Percentiles rank a stretch among this genome's conserved stretches.
phyloP scores from a whole-genome alignment of 78 protist species.

The Parvularia atlantis region DNA sequence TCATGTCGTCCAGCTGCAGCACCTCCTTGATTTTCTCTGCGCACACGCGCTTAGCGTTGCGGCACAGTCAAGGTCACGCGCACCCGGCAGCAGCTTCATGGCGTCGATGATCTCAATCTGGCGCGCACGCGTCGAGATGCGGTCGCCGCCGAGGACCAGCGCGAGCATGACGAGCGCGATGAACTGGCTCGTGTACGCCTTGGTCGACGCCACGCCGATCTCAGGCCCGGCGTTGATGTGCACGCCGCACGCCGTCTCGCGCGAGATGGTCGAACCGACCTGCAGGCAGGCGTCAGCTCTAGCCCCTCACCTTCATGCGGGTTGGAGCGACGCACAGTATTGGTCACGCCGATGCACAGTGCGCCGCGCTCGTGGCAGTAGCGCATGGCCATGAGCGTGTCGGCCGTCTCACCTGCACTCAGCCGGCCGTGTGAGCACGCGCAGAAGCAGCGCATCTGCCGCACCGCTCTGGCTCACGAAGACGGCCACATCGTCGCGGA shows the following conservation, averaged over 20 bases:
- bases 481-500: slow-evolving; percentile 25
- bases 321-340: slow-evolving; percentile 89
- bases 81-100: slow-evolving; percentile 1
- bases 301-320: too few relatives aligned
- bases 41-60: too few relatives aligned
- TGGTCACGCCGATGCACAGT: slow-evolving; percentile 50
- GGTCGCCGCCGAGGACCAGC: slow-evolving; percentile 32
- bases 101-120: slow-evolving; percentile 17
- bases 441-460: too few relatives aligned
- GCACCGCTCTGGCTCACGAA: slow-evolving; percentile 41
- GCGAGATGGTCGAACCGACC: slow-evolving; percentile 77
- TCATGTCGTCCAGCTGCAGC: slow-evolving; percentile 10
- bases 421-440: too few relatives aligned
- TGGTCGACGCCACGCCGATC: slow-evolving; percentile 96
- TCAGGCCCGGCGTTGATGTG: slow-evolving; percentile 92
- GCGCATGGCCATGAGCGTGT: slow-evolving; percentile 56
- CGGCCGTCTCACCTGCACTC: slow-evolving; percentile 94
- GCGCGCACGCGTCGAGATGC: slow-evolving; percentile 14
- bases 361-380: slow-evolving; percentile 33
- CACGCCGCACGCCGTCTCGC: slow-evolving; percentile 82
- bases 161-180: slow-evolving; percentile 44
- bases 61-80: too few relatives aligned
- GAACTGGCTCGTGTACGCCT: slow-evolving; percentile 91
- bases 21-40: slow-evolving; percentile 3
- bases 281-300: too few relatives aligned